Evolutionary conservation across 768 basidiomycete species (phyloP), one percentile per base, ranked within the genome.

Genomic region (Boletus sp.): DNA sequence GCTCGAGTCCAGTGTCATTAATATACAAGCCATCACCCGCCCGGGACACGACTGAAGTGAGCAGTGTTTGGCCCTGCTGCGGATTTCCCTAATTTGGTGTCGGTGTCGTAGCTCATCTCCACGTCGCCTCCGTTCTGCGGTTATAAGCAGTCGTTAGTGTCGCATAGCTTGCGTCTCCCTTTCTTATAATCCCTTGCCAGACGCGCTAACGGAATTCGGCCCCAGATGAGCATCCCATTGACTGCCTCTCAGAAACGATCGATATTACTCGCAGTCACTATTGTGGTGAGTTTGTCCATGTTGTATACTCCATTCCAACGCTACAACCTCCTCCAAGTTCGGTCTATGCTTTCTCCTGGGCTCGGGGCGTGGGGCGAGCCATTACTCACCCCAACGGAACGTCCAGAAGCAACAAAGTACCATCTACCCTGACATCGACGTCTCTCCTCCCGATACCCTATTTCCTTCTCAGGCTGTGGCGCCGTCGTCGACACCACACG

Each of bases 201-300:
- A 50, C 2, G 17, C 27, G n/a, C 27, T 21, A 3, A 17, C 25
- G 34, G 32, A 23, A 21, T 9, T 38, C 43, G 32, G 5, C 25
- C 40, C 46, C 19, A 27, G 5, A 69, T 69, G 68, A n/a, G 46
- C 34, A 21, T 68, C 51, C 61, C 68, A 8, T 37, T 68, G 23
- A 68, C 68, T 8, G 42, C 66, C 6, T 63, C 68, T 25, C 68
- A 71, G 47, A 71, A 64, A 42, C 66, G 68, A 13, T 68, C 68
- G 10, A 41, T 70, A 27, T 45, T 71, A 0, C 57, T 69, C 17
- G 68, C 70, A 3, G 35, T 59, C 49, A 46, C 66, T 38, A 40
- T 70, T 13, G 19, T 70, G 33, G 68, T 71, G n/a, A 56, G 68
- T 56, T 8, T 7, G 1, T 32, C n/a, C 1, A 5, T 17, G 7